phyloP scores from a whole-genome alignment of 345 rosid species.

The Hibiscus tridactylites region DNA sequence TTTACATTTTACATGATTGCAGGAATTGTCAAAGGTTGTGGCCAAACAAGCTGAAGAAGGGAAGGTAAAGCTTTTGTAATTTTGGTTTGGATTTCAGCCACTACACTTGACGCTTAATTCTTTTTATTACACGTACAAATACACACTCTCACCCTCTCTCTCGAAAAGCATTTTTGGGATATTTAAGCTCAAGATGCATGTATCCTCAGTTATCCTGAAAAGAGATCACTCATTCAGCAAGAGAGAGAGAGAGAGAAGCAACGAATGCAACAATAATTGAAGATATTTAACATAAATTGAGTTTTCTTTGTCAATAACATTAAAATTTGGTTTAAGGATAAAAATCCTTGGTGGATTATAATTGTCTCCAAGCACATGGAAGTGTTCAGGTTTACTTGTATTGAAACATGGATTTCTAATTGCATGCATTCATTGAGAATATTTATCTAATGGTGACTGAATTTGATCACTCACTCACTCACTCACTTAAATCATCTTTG shows the following conservation, averaged over 20 bases:
- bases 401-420: neutral
- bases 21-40: conserved; percentile 80
- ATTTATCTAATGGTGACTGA: neutral
- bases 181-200: neutral
- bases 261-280: neutral
- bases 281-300: neutral
- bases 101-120: neutral
- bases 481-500: conserved; percentile 2
- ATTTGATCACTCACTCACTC: no score
- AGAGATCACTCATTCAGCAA: neutral
- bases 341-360: neutral
- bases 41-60: conserved; percentile 93
- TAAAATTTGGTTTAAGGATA: neutral
- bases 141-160: no score
- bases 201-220: neutral
- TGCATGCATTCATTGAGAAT: neutral
- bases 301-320: neutral
- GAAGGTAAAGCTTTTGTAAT: conserved; percentile 44
- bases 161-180: neutral
- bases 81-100: conserved; percentile 2
- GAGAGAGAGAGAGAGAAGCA: neutral
- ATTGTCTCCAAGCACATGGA: neutral
- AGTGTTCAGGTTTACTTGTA: neutral
- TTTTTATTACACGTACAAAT: neutral
- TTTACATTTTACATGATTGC: conserved; percentile 17